A percentile compares a stretch with the other conserved stretches of the same genome.
These are phyloP conservation scores for Cladosporium sphaerospermum DNA, from an alignment of 2,329 filamentous ascomycete species.

Conservation along the genomic window DNA sequence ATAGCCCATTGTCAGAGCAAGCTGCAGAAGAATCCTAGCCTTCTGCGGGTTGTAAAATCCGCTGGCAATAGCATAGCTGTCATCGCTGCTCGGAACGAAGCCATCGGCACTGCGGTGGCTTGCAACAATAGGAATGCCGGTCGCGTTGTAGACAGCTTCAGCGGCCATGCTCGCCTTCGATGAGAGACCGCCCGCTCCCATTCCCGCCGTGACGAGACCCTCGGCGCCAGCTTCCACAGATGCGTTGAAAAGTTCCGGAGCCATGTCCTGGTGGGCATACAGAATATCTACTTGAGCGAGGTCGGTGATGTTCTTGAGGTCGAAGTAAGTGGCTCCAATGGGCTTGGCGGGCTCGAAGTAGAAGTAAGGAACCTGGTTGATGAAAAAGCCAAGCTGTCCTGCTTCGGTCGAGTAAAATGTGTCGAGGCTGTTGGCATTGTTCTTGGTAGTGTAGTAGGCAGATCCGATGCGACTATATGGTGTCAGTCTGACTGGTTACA, in stretches of 20 bases:
- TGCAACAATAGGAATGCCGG: slow-evolving; percentile 45
- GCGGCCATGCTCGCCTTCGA: slow-evolving; percentile 36
- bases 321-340: slow-evolving; percentile 41
- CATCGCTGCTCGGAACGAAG: slow-evolving; percentile 37
- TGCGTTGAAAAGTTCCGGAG: slow-evolving; percentile 40
- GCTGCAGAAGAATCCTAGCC: slow-evolving; percentile 46
- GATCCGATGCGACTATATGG: slow-evolving; percentile 43
- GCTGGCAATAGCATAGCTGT: slow-evolving; percentile 35
- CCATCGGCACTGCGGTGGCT: slow-evolving; percentile 49
- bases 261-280: slow-evolving; percentile 48
- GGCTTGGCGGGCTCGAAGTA: slow-evolving; percentile 51
- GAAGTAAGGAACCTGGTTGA: slow-evolving; percentile 54
- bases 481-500: not conserved
- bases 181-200: slow-evolving; percentile 49
- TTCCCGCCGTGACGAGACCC: slow-evolving; percentile 51
- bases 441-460: slow-evolving; percentile 56
- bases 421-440: slow-evolving; percentile 57
- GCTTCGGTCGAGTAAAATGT: slow-evolving; percentile 55
- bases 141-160: slow-evolving; percentile 39
- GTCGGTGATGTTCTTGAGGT: slow-evolving; percentile 29
- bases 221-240: slow-evolving; percentile 46
- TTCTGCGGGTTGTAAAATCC: slow-evolving; percentile 54
- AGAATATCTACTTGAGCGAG: slow-evolving; percentile 53
- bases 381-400: slow-evolving; percentile 53
- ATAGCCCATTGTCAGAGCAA: slow-evolving; percentile 29